Evolutionary conservation across 441 rosid genomes (phyloP).

Genomic region (Mallotus japonicus): DNA sequence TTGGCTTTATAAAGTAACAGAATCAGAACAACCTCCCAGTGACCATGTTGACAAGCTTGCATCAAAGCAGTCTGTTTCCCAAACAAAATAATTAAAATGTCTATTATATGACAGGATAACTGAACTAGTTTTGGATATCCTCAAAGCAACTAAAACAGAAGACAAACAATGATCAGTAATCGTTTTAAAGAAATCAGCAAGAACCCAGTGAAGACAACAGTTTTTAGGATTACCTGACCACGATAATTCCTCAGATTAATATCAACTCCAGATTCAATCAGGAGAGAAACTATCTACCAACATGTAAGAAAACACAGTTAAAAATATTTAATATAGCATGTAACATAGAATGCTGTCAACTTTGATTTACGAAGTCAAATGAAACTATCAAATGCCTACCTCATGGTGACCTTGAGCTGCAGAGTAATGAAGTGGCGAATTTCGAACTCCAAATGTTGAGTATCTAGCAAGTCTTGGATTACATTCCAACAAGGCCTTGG

Average conservation of each 20-base stretch:
- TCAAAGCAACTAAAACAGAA: constrained; percentile 1
- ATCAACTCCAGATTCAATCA: constrained; percentile 96
- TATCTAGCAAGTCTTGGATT: constrained; percentile 89
- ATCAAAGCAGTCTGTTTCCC: constrained; percentile 80
- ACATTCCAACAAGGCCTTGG: constrained; percentile 85
- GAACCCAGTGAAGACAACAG: constrained; percentile 1
- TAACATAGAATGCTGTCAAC: not conserved
- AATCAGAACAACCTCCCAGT: constrained; percentile 91
- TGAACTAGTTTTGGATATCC: not conserved
- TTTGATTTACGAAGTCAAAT: not conserved
- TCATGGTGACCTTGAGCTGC: constrained; percentile 99
- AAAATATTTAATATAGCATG: not conserved
- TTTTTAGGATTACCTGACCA: constrained; percentile 63
- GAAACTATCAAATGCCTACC: constrained; percentile 64
- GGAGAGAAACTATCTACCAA: constrained; percentile 72
- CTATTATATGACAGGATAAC: not conserved
- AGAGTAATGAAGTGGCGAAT: constrained; percentile 94
- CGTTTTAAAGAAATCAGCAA: not conserved
- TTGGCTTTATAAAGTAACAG: constrained; percentile 85
- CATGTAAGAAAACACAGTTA: constrained; percentile 24
- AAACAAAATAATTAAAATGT: constrained; percentile 1
- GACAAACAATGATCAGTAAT: not conserved
- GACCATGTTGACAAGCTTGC: constrained; percentile 99
- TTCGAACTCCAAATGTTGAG: constrained; percentile 91
- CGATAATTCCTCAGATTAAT: constrained; percentile 93